A percentile compares a stretch with the other conserved stretches of the same genome.
Conservation (phyloP, 2,329 filamentous ascomycete genomes). For the Cordyceps cateniannulata region DNA sequence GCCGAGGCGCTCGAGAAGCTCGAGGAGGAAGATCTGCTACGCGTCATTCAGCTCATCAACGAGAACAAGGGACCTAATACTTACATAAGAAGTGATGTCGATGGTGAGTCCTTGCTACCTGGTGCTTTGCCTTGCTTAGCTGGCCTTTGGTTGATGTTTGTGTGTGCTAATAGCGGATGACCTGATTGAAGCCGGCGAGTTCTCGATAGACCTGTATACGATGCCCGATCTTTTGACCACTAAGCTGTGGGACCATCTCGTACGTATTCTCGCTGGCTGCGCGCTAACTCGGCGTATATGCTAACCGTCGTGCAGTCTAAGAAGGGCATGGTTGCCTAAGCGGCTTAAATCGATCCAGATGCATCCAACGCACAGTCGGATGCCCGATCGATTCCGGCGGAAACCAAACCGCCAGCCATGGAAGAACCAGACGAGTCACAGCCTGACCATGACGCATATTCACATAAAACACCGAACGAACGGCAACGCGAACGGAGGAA, state of each 20-base stretch:
- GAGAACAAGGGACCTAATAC: slow-evolving; percentile 93
- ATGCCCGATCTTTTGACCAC: slow-evolving; percentile 83
- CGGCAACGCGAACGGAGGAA: background rate
- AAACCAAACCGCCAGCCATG: background rate
- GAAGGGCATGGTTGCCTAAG: slow-evolving; percentile 32
- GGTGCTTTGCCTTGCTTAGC: slow-evolving; percentile 12
- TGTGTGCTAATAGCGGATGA: slow-evolving; percentile 29
- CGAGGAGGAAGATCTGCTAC: slow-evolving; percentile 84
- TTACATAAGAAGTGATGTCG: slow-evolving; percentile 95
- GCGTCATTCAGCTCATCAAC: slow-evolving; percentile 96
- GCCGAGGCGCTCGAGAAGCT: slow-evolving; percentile 87
- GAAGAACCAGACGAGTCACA: background rate
- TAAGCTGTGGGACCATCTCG: slow-evolving; percentile 87
- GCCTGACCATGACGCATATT: background rate
- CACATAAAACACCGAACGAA: background rate
- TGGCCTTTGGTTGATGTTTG: slow-evolving; percentile 16
- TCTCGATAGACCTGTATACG: slow-evolving; percentile 98
- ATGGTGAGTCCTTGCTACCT: slow-evolving; percentile 57
- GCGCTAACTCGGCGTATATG: background rate
- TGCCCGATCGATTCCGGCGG: background rate
- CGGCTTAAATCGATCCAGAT: background rate
- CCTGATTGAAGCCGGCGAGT: slow-evolving; percentile 69
- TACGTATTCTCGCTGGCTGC: slow-evolving; percentile 25
- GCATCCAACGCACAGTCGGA: background rate
- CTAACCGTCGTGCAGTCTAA: slow-evolving; percentile 25